Base-by-base conservation (phyloP, 2,329 filamentous ascomycete genomes). In the Phaeoacremonium minimum region DNA sequence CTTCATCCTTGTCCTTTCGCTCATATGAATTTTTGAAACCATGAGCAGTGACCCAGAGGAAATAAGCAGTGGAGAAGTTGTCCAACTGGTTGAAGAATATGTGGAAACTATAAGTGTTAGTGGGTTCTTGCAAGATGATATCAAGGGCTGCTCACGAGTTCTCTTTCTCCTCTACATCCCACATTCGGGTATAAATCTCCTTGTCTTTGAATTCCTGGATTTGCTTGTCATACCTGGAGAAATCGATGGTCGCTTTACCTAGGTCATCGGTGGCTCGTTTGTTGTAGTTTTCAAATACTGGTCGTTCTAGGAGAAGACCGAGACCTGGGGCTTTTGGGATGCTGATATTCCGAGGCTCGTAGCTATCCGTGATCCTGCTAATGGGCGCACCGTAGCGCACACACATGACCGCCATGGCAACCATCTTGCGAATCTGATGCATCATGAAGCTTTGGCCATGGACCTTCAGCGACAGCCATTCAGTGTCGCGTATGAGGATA, bases 381-480 rank as follows among this genome's bases (percentile, higher is more conserved):
- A 81, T 69, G 4, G 85, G 72, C n/a, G 83, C 83, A 34, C 88
- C 93, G 58, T 86, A 94, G 26, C 93, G 83, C 6, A 94, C 84
- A 6, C 91, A 71, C 42, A 98, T 71, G 20, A 87, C 80, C 7
- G 81, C 87, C 84, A 98, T 89, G 38, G 87, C 88, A 13, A 98
- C 87, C 93, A 98, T 97, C 66, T 97, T 98, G 53, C 93, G 84
- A 61, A 98, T 98, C 67, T 98, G 93, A 63, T 98, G 93, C 93
- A 98, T 98, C 93, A 98, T 98, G 73, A 98, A 98, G 55, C 85
- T 91, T 63, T 98, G 93, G 0, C 93, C 93, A 61, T 98, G 93
- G 16, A 98, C 90, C 58, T 95, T 95, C 47, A 97, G 72, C 30
- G 85, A 93, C 5, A 98, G 72, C 93, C 93, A 98, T 67, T 98